phyloP scores from a whole-genome alignment of 768 basidiomycete species.

The Xerocomellus intermedius region DNA sequence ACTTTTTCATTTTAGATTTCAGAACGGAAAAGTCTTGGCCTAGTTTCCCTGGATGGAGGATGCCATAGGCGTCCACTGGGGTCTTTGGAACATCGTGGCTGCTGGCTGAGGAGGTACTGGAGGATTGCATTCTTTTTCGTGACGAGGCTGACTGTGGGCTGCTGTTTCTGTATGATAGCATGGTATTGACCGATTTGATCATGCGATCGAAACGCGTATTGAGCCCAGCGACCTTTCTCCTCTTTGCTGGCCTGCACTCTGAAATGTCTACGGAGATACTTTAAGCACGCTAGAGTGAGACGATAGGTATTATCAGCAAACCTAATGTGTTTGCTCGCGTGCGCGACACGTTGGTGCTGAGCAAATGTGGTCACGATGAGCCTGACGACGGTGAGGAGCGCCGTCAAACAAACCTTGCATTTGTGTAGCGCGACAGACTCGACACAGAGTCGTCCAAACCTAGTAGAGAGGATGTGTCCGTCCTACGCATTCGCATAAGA shows the following conservation, averaged over 20 bases:
- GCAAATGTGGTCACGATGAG: background rate
- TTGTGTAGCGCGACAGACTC: conserved; percentile 6
- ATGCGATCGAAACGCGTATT: conserved; percentile 68
- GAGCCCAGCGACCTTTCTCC: conserved; percentile 46
- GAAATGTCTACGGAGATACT: conserved; percentile 4
- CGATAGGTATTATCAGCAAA: conserved; percentile 2
- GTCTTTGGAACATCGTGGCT: conserved; percentile 42
- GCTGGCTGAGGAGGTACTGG: conserved; percentile 45
- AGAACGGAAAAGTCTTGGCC: conserved; percentile 43
- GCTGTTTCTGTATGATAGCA: conserved; percentile 24
- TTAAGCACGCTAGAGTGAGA: background rate
- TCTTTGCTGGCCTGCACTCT: conserved; percentile 37
- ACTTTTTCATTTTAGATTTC: conserved; percentile 40
- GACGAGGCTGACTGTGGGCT: conserved; percentile 20
- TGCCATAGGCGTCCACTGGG: conserved; percentile 40
- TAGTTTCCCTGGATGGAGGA: conserved; percentile 33
- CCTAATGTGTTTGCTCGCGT: conserved; percentile 12
- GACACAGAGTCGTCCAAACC: conserved; percentile 13
- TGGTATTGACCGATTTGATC: conserved; percentile 56
- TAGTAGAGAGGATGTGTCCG: background rate
- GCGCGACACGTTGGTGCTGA: conserved; percentile 1
- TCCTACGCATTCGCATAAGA: background rate
- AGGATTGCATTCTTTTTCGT: conserved; percentile 38
- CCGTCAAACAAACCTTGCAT: conserved; percentile 9
- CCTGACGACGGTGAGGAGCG: background rate